These are phyloP conservation scores for Artemisia argyi DNA, from an alignment of 129 eudicot genomes.

Conservation along the genomic window DNA sequence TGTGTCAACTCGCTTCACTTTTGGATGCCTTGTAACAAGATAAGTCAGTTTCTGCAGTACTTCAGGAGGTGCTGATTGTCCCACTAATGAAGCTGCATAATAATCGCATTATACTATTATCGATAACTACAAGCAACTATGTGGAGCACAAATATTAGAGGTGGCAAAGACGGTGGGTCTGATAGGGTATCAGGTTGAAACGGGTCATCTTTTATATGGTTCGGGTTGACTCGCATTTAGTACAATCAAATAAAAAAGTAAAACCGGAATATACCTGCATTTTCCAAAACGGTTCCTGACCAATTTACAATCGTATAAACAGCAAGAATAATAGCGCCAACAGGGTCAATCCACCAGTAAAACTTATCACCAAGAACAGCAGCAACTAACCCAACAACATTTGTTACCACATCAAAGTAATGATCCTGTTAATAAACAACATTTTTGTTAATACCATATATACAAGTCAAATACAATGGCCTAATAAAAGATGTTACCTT, in stretches of 20 bases:
- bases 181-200: too few species aligned
- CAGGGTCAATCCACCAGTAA: conserved; percentile 93
- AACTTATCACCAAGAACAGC: conserved; percentile 87
- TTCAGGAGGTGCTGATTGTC: conserved; percentile 93
- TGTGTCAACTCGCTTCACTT: conserved; percentile 84
- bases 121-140: neutral
- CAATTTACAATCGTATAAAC: conserved; percentile 77
- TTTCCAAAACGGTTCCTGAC: conserved; percentile 89
- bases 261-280: conserved; percentile 61
- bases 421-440: conserved; percentile 58
- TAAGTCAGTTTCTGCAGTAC: conserved; percentile 83
- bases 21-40: conserved; percentile 83
- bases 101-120: neutral
- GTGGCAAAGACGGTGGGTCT: neutral
- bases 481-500: conserved; percentile 40
- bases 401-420: conserved; percentile 91
- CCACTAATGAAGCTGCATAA: conserved; percentile 77
- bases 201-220: too few species aligned
- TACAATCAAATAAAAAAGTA: neutral
- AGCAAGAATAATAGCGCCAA: conserved; percentile 85
- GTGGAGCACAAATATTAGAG: neutral
- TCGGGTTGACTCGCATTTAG: too few species aligned
- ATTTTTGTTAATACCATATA: conserved; percentile 4
- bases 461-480: neutral
- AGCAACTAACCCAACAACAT: conserved; percentile 80